phyloP scores from a whole-genome alignment of 768 basidiomycete species.

The Sarcodon aspratus region DNA sequence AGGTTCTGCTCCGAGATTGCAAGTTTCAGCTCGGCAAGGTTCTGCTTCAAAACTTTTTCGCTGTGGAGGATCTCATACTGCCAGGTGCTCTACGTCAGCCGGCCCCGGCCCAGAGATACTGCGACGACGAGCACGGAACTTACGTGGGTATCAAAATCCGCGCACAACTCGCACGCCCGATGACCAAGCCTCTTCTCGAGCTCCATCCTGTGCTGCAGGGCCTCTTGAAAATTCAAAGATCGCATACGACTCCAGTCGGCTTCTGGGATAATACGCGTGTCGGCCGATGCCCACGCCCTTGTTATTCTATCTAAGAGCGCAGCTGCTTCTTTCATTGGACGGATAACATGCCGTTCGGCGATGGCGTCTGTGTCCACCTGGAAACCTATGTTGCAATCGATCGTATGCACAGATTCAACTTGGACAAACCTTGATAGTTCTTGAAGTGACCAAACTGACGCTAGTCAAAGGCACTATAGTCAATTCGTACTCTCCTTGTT shows the following conservation, averaged over 20 bases:
- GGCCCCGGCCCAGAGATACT: not conserved
- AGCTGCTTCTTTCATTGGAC: constrained; percentile 46
- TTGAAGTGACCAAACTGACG: constrained; percentile 64
- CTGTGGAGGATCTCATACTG: constrained; percentile 66
- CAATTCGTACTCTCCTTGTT: constrained; percentile 57
- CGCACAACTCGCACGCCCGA: constrained; percentile 45
- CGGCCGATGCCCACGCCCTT: constrained; percentile 41
- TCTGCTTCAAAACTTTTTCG: constrained; percentile 60
- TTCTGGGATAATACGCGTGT: constrained; percentile 41
- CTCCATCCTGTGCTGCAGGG: constrained; percentile 45
- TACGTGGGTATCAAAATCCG: constrained; percentile 67
- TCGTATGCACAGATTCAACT: not conserved
- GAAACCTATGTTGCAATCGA: not conserved
- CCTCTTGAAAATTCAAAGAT: constrained; percentile 87
- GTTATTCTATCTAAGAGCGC: constrained; percentile 36
- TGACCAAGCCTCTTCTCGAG: constrained; percentile 30
- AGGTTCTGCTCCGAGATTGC: constrained; percentile 94
- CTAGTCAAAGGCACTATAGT: constrained; percentile 54
- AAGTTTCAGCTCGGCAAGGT: constrained; percentile 68
- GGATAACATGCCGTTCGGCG: constrained; percentile 51
- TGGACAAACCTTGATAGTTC: constrained; percentile 51
- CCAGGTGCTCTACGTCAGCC: constrained; percentile 1
- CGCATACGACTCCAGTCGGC: constrained; percentile 78
- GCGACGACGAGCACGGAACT: constrained; percentile 16
- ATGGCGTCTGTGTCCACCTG: constrained; percentile 67